These are phyloP conservation scores for Globisporangium carolinianum DNA, from an alignment of 352 stramenopile species.

Conservation along the genomic window DNA sequence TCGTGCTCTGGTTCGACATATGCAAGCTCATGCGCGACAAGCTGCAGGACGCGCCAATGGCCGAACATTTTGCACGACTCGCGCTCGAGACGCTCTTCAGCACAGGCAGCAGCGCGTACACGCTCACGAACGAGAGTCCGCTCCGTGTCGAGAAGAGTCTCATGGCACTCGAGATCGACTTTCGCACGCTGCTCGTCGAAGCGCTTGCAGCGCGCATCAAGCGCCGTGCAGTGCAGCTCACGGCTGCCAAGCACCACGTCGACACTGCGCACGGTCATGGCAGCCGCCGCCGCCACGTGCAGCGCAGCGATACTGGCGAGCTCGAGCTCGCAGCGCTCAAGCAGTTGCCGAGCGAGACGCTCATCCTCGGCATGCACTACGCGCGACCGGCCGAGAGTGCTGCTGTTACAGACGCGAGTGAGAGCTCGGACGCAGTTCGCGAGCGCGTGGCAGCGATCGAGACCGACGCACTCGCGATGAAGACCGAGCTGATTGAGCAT, in stretches of 20 bases:
- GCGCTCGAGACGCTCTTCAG: conserved; percentile 38
- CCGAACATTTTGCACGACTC: conserved; percentile 20
- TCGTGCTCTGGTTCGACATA: conserved; percentile 43
- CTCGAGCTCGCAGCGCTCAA: conserved; percentile 17
- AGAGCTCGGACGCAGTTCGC: conserved; percentile 3
- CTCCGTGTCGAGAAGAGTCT: conserved; percentile 36
- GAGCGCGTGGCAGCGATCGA: conserved; percentile 9
- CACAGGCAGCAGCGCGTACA: background rate
- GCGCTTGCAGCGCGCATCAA: conserved; percentile 37
- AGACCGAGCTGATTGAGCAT: conserved; percentile 40
- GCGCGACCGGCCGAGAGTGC: background rate
- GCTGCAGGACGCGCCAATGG: conserved; percentile 25
- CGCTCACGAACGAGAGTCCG: conserved; percentile 1
- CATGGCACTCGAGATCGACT: conserved; percentile 45
- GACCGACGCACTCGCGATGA: conserved; percentile 22
- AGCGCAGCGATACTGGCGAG: conserved; percentile 3
- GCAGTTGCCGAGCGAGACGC: conserved; percentile 17
- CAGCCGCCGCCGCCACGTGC: background rate
- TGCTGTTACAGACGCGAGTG: background rate
- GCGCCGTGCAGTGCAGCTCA: conserved; percentile 10
- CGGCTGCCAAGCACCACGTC: conserved; percentile 8
- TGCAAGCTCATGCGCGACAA: conserved; percentile 35
- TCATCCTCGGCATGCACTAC: conserved; percentile 31
- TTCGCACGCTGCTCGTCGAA: conserved; percentile 41
- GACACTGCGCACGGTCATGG: background rate